Evolutionary conservation across 441 rosid species (phyloP).

Genomic region (Gossypium trilobum): DNA sequence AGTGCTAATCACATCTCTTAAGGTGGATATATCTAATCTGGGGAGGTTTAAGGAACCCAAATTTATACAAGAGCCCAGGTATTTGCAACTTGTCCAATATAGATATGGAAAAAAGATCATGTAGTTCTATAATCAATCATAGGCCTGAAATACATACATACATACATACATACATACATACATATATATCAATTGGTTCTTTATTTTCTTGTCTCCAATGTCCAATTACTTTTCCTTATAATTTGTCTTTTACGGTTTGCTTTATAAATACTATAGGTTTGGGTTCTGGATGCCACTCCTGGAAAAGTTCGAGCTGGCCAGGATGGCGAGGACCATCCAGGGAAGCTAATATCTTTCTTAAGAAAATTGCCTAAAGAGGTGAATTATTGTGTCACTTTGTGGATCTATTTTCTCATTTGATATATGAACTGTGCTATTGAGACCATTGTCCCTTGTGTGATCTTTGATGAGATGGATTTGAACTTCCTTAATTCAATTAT

Average conservation of each 20-base stretch:
- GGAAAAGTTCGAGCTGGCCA: constrained; percentile 84
- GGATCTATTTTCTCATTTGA: constrained; percentile 1
- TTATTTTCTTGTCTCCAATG: neutral
- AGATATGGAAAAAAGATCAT: neutral
- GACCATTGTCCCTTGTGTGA: neutral
- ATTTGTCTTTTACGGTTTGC: neutral
- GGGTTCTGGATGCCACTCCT: constrained; percentile 97
- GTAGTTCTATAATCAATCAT: neutral
- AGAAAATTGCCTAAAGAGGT: constrained; percentile 67
- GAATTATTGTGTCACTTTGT: constrained; percentile 2
- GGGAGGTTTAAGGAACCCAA: neutral
- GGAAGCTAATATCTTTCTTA: constrained; percentile 65
- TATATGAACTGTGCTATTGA: neutral
- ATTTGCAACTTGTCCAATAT: neutral
- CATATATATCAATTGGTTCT: neutral
- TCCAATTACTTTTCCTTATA: neutral
- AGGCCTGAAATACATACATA: neutral
- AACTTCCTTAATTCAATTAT: constrained; percentile 1
- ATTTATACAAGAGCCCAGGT: neutral
- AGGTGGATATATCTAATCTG: constrained; percentile 5
- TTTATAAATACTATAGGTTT: constrained; percentile 38
- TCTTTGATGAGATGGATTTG: neutral
- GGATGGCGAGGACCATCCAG: constrained; percentile 87
- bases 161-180: neutral
- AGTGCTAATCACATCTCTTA: neutral